Evolutionary conservation across 2,329 filamentous ascomycete species (phyloP), one percentile per base, ranked within the genome.

Genomic region (Alternaria tenuissima): DNA sequence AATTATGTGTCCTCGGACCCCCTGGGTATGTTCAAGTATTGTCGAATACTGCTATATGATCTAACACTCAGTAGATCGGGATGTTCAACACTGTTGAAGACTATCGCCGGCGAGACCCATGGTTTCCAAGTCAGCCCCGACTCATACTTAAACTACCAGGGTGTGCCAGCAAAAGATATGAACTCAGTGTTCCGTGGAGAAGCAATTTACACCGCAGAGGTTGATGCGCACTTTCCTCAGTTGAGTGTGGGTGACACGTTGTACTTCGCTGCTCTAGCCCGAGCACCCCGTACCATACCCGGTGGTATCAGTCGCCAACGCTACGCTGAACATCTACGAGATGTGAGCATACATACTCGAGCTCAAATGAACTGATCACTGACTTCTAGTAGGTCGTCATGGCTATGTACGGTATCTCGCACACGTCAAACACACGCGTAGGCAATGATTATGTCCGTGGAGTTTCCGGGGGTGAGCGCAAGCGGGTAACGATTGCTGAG

Each of bases 61-160:
- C 62, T 69, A 41, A 69, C 14, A 16, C 6, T 9, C 0, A 24
- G 6, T 44, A 71, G 72, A 54, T 83, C 81, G 61, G 90, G 90
- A 47, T 96, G 92, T 76, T 92, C 90, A 7, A 96, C 92, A 0
- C 87, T 95, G 53, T 82, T 96, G 51, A 95, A 95, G 81, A 91
- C 91, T 0, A 87, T 95, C 68, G 87, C 91, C 4, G 92, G 92
- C 49, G 91, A 95, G 77, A 91, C 90, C 20, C 89, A 93, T 69
- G 92, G 92, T 49, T 89, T 95, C 66, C 87, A 86, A 70, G 83
- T 94, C 22, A 89, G 91, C 54, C 81, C 89, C 1, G 81, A 84
- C 12, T 89, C 90, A 0, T 88, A 92, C 64, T 86, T 96, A 73
- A 93, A 95, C 79, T 96, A 95, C 74, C 89, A 94, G 74, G 90